These are phyloP conservation scores for Zopfia rhizophila DNA, from an alignment of 2,329 filamentous ascomycete genomes.

Conservation along the genomic window DNA sequence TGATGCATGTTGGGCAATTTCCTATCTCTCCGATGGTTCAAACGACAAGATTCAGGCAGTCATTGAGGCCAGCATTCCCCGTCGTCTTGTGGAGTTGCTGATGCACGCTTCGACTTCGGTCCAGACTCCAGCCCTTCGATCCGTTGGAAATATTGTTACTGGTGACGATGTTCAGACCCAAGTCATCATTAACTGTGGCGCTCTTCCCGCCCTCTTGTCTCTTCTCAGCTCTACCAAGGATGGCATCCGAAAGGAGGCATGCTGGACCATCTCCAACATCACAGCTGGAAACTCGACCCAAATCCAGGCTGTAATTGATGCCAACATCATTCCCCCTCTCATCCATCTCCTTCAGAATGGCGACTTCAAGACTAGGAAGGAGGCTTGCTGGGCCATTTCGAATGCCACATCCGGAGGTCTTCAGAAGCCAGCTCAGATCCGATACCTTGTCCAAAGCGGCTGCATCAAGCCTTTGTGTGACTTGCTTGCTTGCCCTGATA, in stretches of 20 bases:
- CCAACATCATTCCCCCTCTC: conserved; percentile 94
- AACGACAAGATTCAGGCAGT: conserved; percentile 99
- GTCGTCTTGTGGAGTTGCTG: conserved; percentile 92
- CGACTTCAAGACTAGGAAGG: conserved; percentile 98
- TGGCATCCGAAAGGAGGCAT: conserved; percentile 98
- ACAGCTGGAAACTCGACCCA: conserved; percentile 98
- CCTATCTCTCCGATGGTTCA: conserved; percentile 95
- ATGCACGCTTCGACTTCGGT: conserved; percentile 99
- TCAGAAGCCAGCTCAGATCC: conserved; percentile 98
- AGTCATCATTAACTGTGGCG: conserved; percentile 98
- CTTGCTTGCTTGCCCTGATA: conserved; percentile 93
- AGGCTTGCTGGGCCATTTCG: conserved; percentile 99
- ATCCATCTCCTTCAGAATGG: conserved; percentile 97
- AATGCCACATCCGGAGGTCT: conserved; percentile 97
- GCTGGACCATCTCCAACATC: conserved; percentile 99
- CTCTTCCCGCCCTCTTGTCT: conserved; percentile 89
- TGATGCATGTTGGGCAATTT: conserved; percentile 99
- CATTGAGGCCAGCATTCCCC: conserved; percentile 97
- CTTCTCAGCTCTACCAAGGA: conserved; percentile 97
- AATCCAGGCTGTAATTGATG: conserved; percentile 96
- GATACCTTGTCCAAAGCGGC: conserved; percentile 90
- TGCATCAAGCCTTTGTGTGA: conserved; percentile 99
- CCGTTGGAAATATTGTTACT: conserved; percentile 98
- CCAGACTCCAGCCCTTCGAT: conserved; percentile 95
- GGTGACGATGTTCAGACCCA: conserved; percentile 99